These are phyloP conservation scores for Danielozyma ontarioensis DNA, from an alignment of 805 yeast species.

Conservation along the genomic window DNA sequence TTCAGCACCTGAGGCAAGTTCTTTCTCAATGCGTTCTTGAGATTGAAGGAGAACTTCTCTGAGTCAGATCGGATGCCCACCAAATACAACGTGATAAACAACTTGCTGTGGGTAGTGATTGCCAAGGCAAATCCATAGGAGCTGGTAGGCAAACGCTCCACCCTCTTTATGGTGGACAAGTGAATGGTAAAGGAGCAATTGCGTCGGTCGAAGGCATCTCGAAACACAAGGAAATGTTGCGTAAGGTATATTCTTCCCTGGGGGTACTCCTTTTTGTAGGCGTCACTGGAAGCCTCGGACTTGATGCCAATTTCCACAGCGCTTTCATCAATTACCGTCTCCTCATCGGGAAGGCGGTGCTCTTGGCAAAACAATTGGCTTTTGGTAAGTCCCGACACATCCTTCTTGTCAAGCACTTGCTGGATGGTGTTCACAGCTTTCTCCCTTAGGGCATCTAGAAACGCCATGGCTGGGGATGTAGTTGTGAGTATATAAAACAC, in stretches of 20 bases:
- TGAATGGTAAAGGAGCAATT: slow-evolving; percentile 69
- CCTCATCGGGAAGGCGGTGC: slow-evolving; percentile 68
- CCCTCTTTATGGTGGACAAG: slow-evolving; percentile 72
- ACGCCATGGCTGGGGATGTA: slow-evolving; percentile 36
- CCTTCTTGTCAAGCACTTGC: slow-evolving; percentile 39
- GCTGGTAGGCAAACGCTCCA: slow-evolving; percentile 77
- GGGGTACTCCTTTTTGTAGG: slow-evolving; percentile 22
- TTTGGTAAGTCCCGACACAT: slow-evolving; percentile 44
- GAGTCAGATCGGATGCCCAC: slow-evolving; percentile 75
- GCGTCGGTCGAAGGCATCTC: slow-evolving; percentile 62
- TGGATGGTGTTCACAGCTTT: slow-evolving; percentile 43
- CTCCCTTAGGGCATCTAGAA: slow-evolving; percentile 43
- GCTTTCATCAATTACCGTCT: slow-evolving; percentile 58
- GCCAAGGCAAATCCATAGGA: slow-evolving; percentile 74
- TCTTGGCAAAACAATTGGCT: slow-evolving; percentile 69
- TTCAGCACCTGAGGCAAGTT: slow-evolving; percentile 59
- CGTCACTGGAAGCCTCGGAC: slow-evolving; percentile 19
- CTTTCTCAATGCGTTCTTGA: slow-evolving; percentile 56
- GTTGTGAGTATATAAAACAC: no score
- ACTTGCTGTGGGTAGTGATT: slow-evolving; percentile 62
- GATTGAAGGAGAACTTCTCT: slow-evolving; percentile 69
- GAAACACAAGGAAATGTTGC: slow-evolving; percentile 69
- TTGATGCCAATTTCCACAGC: slow-evolving; percentile 51
- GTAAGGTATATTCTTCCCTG: slow-evolving; percentile 70
- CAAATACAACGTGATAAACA: slow-evolving; percentile 62